These are phyloP conservation scores for Lyophyllum shimeji DNA, from an alignment of 768 basidiomycete genomes.

Conservation along the genomic window DNA sequence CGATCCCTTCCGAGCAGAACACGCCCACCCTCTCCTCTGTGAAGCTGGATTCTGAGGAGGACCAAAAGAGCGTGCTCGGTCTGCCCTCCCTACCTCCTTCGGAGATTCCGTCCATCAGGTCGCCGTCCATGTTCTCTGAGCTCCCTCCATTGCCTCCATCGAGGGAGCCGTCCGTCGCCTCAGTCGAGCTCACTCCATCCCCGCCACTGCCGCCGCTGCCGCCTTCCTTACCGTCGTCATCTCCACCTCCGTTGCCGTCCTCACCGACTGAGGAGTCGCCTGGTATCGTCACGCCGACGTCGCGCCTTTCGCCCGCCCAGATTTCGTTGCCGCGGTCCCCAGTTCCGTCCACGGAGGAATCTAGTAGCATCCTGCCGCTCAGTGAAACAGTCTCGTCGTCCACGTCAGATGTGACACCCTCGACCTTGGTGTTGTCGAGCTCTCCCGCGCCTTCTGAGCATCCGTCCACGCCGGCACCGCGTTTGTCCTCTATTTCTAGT, in stretches of 20 bases:
- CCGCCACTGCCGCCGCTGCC: slow-evolving; percentile 25
- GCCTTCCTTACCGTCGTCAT: slow-evolving; percentile 18
- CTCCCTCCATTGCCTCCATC: slow-evolving; percentile 18
- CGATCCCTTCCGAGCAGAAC: slow-evolving; percentile 41
- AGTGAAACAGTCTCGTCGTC: slow-evolving; percentile 15
- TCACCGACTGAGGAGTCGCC: slow-evolving; percentile 25
- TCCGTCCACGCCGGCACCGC: slow-evolving; percentile 18
- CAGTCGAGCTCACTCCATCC: slow-evolving; percentile 26
- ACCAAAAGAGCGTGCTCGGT: slow-evolving; percentile 17
- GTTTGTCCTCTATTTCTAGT: slow-evolving; percentile 18
- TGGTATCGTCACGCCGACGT: slow-evolving; percentile 32
- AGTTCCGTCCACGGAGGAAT: slow-evolving; percentile 10
- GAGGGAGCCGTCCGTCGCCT: background rate
- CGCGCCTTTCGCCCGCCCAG: slow-evolving; percentile 24
- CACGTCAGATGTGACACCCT: slow-evolving; percentile 18
- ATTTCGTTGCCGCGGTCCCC: slow-evolving; percentile 13
- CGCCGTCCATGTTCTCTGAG: slow-evolving; percentile 12
- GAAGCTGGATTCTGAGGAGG: slow-evolving; percentile 30
- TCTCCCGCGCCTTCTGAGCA: slow-evolving; percentile 22
- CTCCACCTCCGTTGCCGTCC: slow-evolving; percentile 7
- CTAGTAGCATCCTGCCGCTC: slow-evolving; percentile 9
- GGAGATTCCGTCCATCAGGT: slow-evolving; percentile 14
- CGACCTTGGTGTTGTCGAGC: slow-evolving; percentile 19
- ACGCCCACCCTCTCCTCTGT: slow-evolving; percentile 41
- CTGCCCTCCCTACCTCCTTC: slow-evolving; percentile 14